Base-by-base conservation (phyloP, 495 filamentous ascomycete genomes). In the Cercophora newfieldiana region DNA sequence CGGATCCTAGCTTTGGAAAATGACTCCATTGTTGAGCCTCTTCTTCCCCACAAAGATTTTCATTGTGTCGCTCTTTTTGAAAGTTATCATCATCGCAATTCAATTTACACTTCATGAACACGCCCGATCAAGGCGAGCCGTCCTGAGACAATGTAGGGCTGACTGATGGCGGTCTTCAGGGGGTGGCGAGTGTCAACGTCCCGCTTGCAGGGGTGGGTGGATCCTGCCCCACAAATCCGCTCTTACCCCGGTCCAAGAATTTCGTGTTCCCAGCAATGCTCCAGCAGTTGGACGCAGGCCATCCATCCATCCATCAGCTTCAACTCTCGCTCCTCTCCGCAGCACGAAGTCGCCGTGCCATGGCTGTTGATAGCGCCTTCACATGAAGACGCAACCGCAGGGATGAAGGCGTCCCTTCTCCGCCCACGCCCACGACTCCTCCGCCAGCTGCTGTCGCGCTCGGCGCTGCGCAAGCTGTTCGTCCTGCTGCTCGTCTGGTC, bases 401-500 rank as follows among this genome's bases (percentile, higher is more conserved):
- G 66, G 29, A 69, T 69, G 69, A 61, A 53, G 64, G 25, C 49
- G 59, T 53, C 59, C 21, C 29, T 54, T 22, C 60, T 48, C 22
- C 68, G 59, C 22, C 66, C 70, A 58, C 68, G 59, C 22, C 66
- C 70, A 56, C 71, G 71, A 19, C 30, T 70, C 67, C 59, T 71
- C 26, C 73, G 69, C 61, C 57, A 51, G 18, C 58, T 68, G 26
- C 61, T 72, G 44, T 61, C 68, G 59, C 69, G 67, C 63, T 75
- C 73, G 7, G 59, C 65, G 7, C 63, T 74, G 25, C 63, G 64
- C 24, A 75, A 74, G 59, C 58, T 74, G n/a, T 24, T 65, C 51
- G 33, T 67, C 53, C 30, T 66, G 22, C 53, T 75, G 28, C 25
- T 75, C 24, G 28, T 76, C 19, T 71, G 72, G 72, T 65, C 67